Conservation (phyloP, 1,284 basidiomycete species). For the Hymenochaete sp. region DNA sequence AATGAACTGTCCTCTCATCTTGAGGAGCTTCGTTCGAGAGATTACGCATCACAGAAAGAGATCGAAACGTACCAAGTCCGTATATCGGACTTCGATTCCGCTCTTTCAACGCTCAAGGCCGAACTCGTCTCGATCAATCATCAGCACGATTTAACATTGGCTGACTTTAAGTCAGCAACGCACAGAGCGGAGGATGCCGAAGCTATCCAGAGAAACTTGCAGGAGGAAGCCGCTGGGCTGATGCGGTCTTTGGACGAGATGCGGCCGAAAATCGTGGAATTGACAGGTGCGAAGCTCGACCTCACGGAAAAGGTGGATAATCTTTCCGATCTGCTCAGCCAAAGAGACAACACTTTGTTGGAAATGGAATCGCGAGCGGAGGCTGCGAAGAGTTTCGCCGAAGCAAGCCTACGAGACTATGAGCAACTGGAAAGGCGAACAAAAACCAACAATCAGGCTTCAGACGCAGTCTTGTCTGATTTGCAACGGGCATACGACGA, state of each 20-base stretch:
- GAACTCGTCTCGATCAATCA: conserved; percentile 46
- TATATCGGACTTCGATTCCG: conserved; percentile 45
- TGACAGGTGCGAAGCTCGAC: conserved; percentile 60
- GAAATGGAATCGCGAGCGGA: conserved; percentile 52
- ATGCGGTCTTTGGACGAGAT: conserved; percentile 75
- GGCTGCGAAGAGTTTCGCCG: conserved; percentile 42
- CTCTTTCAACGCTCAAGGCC: conserved; percentile 45
- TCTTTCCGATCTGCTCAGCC: conserved; percentile 44
- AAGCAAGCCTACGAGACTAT: conserved; percentile 35
- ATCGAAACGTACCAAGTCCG: conserved; percentile 37
- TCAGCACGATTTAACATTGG: conserved; percentile 50
- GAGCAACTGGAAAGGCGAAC: conserved; percentile 30
- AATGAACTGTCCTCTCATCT: conserved; percentile 36
- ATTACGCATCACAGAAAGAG: conserved; percentile 38
- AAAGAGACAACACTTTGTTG: conserved; percentile 48
- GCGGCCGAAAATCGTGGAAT: conserved; percentile 74
- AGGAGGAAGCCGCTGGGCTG: conserved; percentile 60
- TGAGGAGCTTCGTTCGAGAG: conserved; percentile 39
- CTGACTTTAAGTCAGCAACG: conserved; percentile 49
- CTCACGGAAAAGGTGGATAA: conserved; percentile 53
- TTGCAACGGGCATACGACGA: conserved; percentile 53
- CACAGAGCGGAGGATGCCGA: conserved; percentile 69
- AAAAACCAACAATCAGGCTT: conserved; percentile 39
- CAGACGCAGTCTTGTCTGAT: conserved; percentile 43
- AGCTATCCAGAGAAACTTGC: conserved; percentile 56